Conservation (phyloP, 768 basidiomycete genomes). For the Rickenella mellea region DNA sequence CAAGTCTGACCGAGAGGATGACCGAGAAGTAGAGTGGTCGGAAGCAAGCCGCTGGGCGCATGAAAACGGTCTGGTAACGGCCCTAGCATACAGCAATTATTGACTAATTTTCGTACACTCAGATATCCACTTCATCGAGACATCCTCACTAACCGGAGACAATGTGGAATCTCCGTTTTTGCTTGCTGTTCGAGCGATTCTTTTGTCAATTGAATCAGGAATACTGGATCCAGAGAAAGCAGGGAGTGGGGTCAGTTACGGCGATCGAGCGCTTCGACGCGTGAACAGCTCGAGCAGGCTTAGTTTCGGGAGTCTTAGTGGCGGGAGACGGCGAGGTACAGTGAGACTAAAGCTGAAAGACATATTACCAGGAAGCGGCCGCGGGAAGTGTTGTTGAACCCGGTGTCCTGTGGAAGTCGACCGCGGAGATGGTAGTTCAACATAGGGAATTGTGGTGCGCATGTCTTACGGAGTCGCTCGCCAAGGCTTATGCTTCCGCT, state of each 20-base stretch:
- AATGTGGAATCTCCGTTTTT: constrained; percentile 93
- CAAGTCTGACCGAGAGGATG: constrained; percentile 91
- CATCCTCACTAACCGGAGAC: constrained; percentile 85
- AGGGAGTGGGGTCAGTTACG: constrained; percentile 93
- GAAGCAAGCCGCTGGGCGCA: constrained; percentile 96
- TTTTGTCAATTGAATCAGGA: constrained; percentile 87
- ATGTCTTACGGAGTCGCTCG: too few relatives aligned
- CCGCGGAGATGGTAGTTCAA: too few relatives aligned
- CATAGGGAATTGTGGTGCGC: too few relatives aligned
- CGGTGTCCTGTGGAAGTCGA: constrained; percentile 10
- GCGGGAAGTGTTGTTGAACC: constrained; percentile 51
- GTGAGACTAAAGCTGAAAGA: constrained; percentile 51
- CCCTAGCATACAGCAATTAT: not conserved
- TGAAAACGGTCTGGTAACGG: constrained; percentile 63
- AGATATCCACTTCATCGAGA: constrained; percentile 93
- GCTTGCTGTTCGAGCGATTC: constrained; percentile 76
- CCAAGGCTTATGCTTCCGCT: too few relatives aligned
- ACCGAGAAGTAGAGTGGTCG: constrained; percentile 89
- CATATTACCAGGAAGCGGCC: constrained; percentile 47
- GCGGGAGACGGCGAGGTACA: constrained; percentile 45
- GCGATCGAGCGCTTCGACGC: constrained; percentile 83
- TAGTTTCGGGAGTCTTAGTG: constrained; percentile 31
- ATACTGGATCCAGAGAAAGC: constrained; percentile 87
- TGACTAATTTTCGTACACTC: constrained; percentile 6
- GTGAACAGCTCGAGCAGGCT: constrained; percentile 87